These are phyloP conservation scores for Isochrysis galbana DNA, from an alignment of 78 protist genomes.

Conservation along the genomic window DNA sequence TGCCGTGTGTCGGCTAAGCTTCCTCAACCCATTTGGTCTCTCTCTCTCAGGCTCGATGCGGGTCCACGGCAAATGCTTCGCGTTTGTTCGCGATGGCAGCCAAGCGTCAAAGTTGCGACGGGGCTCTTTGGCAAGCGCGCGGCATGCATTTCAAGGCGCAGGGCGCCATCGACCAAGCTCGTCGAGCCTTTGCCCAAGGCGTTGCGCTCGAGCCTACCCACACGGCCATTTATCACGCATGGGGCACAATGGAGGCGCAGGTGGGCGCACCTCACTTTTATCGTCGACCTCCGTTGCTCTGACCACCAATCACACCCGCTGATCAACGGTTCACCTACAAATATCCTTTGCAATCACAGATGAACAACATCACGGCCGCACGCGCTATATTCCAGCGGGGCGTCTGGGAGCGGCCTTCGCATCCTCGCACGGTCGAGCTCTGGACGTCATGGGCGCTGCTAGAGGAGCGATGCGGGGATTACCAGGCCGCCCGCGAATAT, in stretches of 20 bases:
- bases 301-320: too few relatives aligned
- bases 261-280: neutral
- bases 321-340: too few relatives aligned
- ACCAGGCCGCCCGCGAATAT: neutral
- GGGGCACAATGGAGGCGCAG: neutral
- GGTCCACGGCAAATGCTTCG: neutral
- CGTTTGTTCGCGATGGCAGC: neutral
- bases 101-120: neutral
- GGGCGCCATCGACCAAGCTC: neutral
- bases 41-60: neutral
- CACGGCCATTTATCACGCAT: neutral
- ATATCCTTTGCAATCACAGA: too few relatives aligned
- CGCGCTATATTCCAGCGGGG: neutral
- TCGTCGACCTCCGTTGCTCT: neutral
- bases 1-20: neutral
- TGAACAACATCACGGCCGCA: neutral
- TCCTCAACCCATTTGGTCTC: neutral
- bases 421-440: neutral
- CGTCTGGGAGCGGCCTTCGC: neutral
- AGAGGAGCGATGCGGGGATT: neutral
- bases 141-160: neutral
- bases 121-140: neutral
- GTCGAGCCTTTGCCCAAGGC: neutral
- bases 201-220: neutral
- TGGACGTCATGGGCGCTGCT: neutral